Evolutionary conservation across 768 basidiomycete species (phyloP), one percentile per base, ranked within the genome.

Genomic region (Coprinopsis marcescibilis): DNA sequence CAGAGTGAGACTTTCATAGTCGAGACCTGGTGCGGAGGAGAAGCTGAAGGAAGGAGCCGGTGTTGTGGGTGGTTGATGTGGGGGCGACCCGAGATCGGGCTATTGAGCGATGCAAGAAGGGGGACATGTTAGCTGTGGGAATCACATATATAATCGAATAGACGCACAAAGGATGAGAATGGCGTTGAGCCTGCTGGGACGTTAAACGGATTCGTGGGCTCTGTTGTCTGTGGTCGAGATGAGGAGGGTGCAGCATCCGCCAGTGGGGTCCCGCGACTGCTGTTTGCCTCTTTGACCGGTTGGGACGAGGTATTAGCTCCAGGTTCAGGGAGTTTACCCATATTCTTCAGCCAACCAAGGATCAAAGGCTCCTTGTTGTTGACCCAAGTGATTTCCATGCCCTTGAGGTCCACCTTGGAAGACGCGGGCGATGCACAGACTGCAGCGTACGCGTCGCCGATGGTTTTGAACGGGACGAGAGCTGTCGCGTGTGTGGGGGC

Each of bases 1-100:
- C 27, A 92, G 70, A 1, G 87, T 91, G 49, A 90, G 57, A 2
- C 83, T 78, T 63, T 91, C 89, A 46, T 83, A 92, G 59, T 90
- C 85, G 39, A 90, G 54, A 1, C 75, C 76, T 10, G 69, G 57
- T 17, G 63, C 52, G 15, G 59, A 40, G 3, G 47, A 17, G 24
- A 49, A 49, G 19, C 41, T 36, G 38, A 43, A 49, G 14, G 47
- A 43, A 14, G 49, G 45, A 5, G 55, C 58, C 36, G n/a, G 49
- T 45, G 17, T 55, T 34, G 15, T 55, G 24, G 21, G 41, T n/a
- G n/a, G n/a, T n/a, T n/a, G n/a, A 37, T 10, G 63, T 47, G 35
- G 50, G 43, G 56, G 43, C 35, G 17, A 37, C 8, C 27, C 60
- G 2, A 59, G 49, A 39, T 43, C 44, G 48, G 38, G 25, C 36